Conservation (phyloP, 306 rosid species). For the Pyrus pyrifolia region DNA sequence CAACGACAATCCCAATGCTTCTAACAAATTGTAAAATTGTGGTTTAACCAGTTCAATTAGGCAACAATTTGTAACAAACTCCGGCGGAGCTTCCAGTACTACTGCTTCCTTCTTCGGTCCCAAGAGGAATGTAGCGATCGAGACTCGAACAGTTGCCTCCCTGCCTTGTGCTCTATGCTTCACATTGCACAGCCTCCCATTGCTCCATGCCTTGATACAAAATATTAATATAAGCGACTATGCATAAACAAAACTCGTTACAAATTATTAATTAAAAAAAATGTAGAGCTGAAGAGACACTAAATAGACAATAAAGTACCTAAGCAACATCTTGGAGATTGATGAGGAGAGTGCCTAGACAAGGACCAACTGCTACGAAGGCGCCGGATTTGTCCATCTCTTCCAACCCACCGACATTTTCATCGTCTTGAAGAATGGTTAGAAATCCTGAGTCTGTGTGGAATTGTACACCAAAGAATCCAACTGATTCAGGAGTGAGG, state of each 20-base stretch:
- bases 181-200: slow-evolving; percentile 45
- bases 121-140: slow-evolving; percentile 42
- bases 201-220: slow-evolving; percentile 43
- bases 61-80: not conserved
- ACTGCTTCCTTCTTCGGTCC: slow-evolving; percentile 33
- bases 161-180: slow-evolving; percentile 53
- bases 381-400: slow-evolving; percentile 32
- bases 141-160: slow-evolving; percentile 33
- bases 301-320: slow-evolving; percentile 14
- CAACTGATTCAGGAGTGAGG: slow-evolving; percentile 42
- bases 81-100: slow-evolving; percentile 37
- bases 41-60: not conserved
- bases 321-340: slow-evolving; percentile 51
- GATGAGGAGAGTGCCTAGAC: slow-evolving; percentile 34
- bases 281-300: too few relatives aligned
- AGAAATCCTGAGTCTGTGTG: slow-evolving; percentile 56
- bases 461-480: slow-evolving; percentile 36
- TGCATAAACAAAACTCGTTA: too few relatives aligned
- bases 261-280: too few relatives aligned
- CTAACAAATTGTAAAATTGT: not conserved
- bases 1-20: too few relatives aligned
- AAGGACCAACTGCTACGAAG: slow-evolving; percentile 36
- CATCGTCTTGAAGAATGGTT: slow-evolving; percentile 65
- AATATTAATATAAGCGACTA: not conserved
- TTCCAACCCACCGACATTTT: slow-evolving; percentile 58